Conservation (phyloP, 768 basidiomycete genomes). For the Tylopilus balloui region DNA sequence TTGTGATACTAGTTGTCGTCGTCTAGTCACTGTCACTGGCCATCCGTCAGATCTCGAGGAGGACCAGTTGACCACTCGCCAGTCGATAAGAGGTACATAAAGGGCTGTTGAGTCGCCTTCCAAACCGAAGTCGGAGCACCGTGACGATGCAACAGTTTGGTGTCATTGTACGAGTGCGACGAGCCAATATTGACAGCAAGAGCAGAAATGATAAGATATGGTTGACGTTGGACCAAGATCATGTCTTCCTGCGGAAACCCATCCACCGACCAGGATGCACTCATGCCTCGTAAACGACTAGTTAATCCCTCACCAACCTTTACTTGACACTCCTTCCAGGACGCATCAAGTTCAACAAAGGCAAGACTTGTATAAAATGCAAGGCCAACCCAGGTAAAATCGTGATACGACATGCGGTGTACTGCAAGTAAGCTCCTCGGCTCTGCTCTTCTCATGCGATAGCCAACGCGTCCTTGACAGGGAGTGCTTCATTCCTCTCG, state of each 20-base stretch:
- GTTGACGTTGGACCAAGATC: background rate
- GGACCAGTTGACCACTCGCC: no score
- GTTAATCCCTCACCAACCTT: background rate
- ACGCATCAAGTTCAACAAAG: slow-evolving; percentile 62
- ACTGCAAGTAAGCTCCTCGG: slow-evolving; percentile 65
- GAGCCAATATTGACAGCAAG: no score
- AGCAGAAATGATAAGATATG: slow-evolving; percentile 1
- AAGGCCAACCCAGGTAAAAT: slow-evolving; percentile 61
- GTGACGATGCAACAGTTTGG: no score
- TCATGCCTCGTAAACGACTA: slow-evolving; percentile 59
- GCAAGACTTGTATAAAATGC: slow-evolving; percentile 69
- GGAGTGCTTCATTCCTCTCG: slow-evolving; percentile 62
- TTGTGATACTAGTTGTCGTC: background rate
- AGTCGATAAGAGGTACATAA: no score
- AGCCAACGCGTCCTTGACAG: slow-evolving; percentile 27
- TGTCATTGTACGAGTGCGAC: no score
- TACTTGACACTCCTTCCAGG: slow-evolving; percentile 35
- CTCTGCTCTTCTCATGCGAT: slow-evolving; percentile 8
- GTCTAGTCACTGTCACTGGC: background rate
- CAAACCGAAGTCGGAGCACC: no score
- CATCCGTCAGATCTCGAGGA: no score
- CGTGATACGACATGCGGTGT: slow-evolving; percentile 74
- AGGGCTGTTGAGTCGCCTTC: no score
- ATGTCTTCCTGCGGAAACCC: slow-evolving; percentile 64
- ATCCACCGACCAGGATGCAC: slow-evolving; percentile 48